A percentile compares a stretch with the other conserved stretches of the same genome.
These are phyloP conservation scores for Aspergillus kassunensis DNA, from an alignment of 495 filamentous ascomycete genomes.

Conservation along the genomic window DNA sequence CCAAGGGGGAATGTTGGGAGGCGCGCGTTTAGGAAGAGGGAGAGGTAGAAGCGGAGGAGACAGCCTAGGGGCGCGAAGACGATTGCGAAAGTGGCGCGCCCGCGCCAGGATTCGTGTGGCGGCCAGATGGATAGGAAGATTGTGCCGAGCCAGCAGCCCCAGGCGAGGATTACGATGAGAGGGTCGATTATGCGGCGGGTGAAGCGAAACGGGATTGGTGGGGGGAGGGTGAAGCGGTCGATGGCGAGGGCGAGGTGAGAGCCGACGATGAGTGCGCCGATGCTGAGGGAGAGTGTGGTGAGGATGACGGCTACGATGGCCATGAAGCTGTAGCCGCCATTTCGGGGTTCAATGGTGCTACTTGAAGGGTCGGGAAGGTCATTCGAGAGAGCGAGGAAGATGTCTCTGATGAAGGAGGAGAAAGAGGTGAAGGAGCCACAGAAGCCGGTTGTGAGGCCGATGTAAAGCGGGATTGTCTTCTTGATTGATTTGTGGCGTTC, in stretches of 20 bases:
- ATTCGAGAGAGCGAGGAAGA: slow-evolving; percentile 81
- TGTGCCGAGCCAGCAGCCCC: slow-evolving; percentile 74
- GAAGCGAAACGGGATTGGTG: slow-evolving; percentile 54
- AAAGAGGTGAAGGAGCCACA: slow-evolving; percentile 93
- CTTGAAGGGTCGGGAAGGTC: slow-evolving; percentile 50
- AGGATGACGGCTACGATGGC: slow-evolving; percentile 69
- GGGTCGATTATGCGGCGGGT: slow-evolving; percentile 61
- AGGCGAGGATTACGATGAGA: slow-evolving; percentile 57
- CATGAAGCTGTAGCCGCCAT: slow-evolving; percentile 78
- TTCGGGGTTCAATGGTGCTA: slow-evolving; percentile 37
- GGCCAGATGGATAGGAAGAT: slow-evolving; percentile 71
- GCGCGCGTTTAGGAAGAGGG: slow-evolving; percentile 19
- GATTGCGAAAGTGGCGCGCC: slow-evolving; percentile 67
- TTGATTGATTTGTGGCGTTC: slow-evolving; percentile 57
- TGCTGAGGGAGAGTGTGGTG: slow-evolving; percentile 61
- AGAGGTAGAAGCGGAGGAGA: slow-evolving; percentile 57
- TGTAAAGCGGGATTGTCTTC: slow-evolving; percentile 84
- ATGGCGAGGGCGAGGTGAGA: slow-evolving; percentile 73
- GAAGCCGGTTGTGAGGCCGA: slow-evolving; percentile 89
- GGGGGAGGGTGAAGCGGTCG: slow-evolving; percentile 50
- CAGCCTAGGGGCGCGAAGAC: slow-evolving; percentile 85
- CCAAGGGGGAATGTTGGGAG: slow-evolving; percentile 74
- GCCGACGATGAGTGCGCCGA: slow-evolving; percentile 66
- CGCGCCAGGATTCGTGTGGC: slow-evolving; percentile 64
- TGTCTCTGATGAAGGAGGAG: slow-evolving; percentile 82